Conservation (phyloP, 2,329 filamentous ascomycete genomes). For the Periconia sp. region DNA sequence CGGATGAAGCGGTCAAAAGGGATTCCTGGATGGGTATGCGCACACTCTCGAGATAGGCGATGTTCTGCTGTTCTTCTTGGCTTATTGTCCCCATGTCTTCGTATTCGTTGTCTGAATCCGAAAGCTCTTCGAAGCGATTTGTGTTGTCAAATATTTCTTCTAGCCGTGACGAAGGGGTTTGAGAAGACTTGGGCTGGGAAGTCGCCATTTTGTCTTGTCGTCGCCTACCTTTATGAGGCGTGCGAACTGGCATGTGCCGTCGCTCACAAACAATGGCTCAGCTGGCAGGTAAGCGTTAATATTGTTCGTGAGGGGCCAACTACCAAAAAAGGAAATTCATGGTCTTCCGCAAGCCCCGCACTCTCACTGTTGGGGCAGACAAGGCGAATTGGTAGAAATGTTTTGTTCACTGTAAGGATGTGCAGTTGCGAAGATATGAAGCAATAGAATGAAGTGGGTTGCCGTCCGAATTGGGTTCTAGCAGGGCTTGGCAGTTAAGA, state of each 20-base stretch:
- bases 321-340: conserved; percentile 14
- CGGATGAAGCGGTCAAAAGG: conserved; percentile 71
- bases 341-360: conserved; percentile 6
- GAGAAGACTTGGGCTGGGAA: conserved; percentile 22
- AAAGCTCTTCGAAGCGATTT: conserved; percentile 44
- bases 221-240: conserved; percentile 11
- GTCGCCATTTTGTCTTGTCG: conserved; percentile 33
- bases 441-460: conserved; percentile 18
- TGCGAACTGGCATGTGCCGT: conserved; percentile 20
- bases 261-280: conserved; percentile 34
- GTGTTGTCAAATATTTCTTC: conserved; percentile 32
- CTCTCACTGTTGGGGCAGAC: background rate
- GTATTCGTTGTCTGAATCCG: conserved; percentile 42
- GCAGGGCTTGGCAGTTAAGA: conserved; percentile 23
- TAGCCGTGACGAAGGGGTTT: conserved; percentile 27
- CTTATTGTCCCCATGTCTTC: conserved; percentile 43
- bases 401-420: background rate
- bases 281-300: conserved; percentile 24
- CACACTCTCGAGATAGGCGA: conserved; percentile 37
- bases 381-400: background rate
- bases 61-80: conserved; percentile 34
- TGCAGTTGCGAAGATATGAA: conserved; percentile 7
- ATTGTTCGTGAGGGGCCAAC: conserved; percentile 31
- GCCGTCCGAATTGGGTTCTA: conserved; percentile 17
- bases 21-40: conserved; percentile 66